These are phyloP conservation scores for Chaetomiaceae sp. DNA, from an alignment of 2,329 filamentous ascomycete genomes.

Conservation along the genomic window DNA sequence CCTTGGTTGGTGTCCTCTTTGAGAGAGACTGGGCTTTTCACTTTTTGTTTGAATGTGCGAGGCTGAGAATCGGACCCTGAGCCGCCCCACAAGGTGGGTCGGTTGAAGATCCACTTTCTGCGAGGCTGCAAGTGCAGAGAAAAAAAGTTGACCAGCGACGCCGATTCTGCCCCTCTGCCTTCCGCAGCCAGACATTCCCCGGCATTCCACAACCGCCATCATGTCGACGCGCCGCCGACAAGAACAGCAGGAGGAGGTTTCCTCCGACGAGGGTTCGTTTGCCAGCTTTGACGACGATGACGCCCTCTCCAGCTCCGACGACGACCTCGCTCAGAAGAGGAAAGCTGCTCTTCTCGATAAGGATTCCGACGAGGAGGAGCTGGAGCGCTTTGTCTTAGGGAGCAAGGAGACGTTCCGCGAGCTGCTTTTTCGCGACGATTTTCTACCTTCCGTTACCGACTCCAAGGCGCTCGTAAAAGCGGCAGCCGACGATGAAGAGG, in stretches of 20 bases:
- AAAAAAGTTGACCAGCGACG: constrained; percentile 17
- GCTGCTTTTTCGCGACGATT: constrained; percentile 60
- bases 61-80: not conserved
- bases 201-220: not conserved
- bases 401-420: constrained; percentile 77
- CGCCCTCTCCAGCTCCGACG: constrained; percentile 14
- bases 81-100: constrained; percentile 9
- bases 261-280: constrained; percentile 28
- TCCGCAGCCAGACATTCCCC: not conserved
- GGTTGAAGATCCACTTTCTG: constrained; percentile 12
- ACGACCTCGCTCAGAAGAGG: constrained; percentile 8
- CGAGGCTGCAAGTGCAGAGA: constrained; percentile 21
- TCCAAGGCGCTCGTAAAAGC: constrained; percentile 19
- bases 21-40: too few species aligned
- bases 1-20: too few species aligned
- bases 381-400: constrained; percentile 85
- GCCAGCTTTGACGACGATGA: constrained; percentile 27
- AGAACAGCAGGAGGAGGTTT: constrained; percentile 18
- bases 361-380: constrained; percentile 76
- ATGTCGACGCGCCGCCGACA: constrained; percentile 22
- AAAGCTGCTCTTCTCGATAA: constrained; percentile 40
- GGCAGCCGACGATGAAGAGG: constrained; percentile 13
- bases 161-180: constrained; percentile 8
- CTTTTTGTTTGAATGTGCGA: constrained; percentile 1
- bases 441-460: constrained; percentile 45